These are phyloP conservation scores for Stemphylium lycopersici DNA, from an alignment of 2,329 filamentous ascomycete species.

Conservation along the genomic window DNA sequence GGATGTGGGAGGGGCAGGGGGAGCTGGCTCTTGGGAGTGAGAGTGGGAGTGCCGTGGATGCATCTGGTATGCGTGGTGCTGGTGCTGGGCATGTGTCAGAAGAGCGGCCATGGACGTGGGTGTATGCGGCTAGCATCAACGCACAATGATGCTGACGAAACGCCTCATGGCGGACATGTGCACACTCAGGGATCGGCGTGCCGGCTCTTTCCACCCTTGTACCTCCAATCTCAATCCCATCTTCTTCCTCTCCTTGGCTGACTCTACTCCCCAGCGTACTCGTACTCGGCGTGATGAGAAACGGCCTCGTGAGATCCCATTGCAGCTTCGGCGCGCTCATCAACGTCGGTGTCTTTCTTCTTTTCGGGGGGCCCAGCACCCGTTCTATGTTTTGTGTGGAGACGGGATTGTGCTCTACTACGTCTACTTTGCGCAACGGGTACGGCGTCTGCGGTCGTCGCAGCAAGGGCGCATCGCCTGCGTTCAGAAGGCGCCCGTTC, in stretches of 20 bases:
- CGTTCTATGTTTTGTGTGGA: not conserved
- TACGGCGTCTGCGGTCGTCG: not conserved
- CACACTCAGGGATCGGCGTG: not conserved
- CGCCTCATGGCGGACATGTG: not conserved
- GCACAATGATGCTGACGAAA: no score
- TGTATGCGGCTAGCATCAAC: not conserved
- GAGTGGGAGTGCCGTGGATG: not conserved
- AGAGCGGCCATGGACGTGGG: not conserved
- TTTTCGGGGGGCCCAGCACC: not conserved
- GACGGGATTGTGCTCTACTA: not conserved
- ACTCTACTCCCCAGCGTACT: not conserved
- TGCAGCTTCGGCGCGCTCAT: constrained; percentile 1
- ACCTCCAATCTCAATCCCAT: not conserved
- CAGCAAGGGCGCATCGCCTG: not conserved
- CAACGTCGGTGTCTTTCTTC: constrained; percentile 5
- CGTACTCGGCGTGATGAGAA: not conserved
- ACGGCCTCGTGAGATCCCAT: constrained; percentile 1
- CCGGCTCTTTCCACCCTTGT: not conserved
- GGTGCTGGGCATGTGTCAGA: not conserved
- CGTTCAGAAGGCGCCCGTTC: not conserved
- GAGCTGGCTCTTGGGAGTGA: not conserved
- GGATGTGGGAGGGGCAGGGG: not conserved
- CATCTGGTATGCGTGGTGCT: no score
- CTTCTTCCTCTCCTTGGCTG: not conserved
- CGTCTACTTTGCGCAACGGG: not conserved